Evolutionary conservation across 805 yeast species (phyloP), one percentile per base, ranked within the genome.

Genomic region (Scheffersomyces ergatensis): DNA sequence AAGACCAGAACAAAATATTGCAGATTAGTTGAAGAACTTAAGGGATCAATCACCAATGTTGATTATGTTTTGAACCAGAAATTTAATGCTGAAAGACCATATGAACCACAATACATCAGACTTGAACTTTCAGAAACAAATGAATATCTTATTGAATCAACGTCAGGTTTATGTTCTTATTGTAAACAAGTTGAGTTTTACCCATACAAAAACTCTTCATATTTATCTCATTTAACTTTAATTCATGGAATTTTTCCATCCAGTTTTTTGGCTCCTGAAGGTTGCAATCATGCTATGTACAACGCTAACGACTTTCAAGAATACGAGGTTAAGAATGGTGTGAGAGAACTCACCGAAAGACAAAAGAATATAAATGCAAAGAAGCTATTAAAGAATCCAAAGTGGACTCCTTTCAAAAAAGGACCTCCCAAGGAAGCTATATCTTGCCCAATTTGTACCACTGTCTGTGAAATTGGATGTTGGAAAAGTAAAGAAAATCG

Each of bases 161-260:
- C 59, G 33, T 58, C 65, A 35, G 66, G 66, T 24, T 37, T 58
- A 41, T 61, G 65, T 46, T 53, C 63, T 1, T 61, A 57, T 37
- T 61, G 65, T 36, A 53, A 53, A 16, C 42, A 44, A 18, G 56
- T 60, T 15, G 51, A 52, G 42, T 60, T 61, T 34, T 44, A 55
- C 14, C 62, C 65, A 3, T 60, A 54, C 47, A 60, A 60, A 39
- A 61, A 61, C 47, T 54, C 61, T 5, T 57, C 60, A 31, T 61
- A 60, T 37, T 49, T 61, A 12, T 55, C 63, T 2, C 66, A 60
- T 40, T 44, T 61, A 47, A 55, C 65, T 4, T 45, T 59, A 33
- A 63, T 57, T 39, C 66, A 61, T 44, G 66, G 66, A 2, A 48
- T 61, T 5, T 58, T 51, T 30, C 57, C 64, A 32, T 59, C 58